Conservation (phyloP, 1,284 basidiomycete species). For the Athelia psychrophila region DNA sequence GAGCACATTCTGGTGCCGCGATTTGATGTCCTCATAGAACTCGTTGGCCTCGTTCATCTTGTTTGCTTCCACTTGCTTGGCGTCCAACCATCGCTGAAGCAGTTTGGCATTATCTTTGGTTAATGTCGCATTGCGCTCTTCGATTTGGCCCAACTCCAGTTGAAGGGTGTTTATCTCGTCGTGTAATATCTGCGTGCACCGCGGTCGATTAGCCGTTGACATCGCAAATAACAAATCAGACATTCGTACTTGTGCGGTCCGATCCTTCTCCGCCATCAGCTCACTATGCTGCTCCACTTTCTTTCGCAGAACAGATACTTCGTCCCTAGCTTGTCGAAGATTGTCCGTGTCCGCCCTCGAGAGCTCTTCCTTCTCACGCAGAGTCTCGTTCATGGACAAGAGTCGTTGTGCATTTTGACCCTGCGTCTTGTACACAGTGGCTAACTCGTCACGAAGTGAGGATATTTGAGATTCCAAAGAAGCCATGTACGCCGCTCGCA, state of each 20-base stretch:
- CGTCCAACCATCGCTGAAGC: slow-evolving; percentile 93
- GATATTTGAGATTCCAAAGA: slow-evolving; percentile 94
- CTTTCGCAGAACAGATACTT: slow-evolving; percentile 64
- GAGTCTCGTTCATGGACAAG: slow-evolving; percentile 89
- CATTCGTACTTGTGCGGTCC: slow-evolving; percentile 74
- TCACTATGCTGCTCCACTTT: slow-evolving; percentile 86
- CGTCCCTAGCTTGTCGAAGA: slow-evolving; percentile 68
- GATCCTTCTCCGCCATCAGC: slow-evolving; percentile 85
- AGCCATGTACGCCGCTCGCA: slow-evolving; percentile 82
- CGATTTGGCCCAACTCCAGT: slow-evolving; percentile 87
- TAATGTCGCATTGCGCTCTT: slow-evolving; percentile 82
- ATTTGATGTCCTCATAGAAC: slow-evolving; percentile 80
- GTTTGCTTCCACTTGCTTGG: slow-evolving; percentile 90
- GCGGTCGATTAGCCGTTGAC: neutral
- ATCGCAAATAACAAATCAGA: slow-evolving; percentile 1
- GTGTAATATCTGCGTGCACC: slow-evolving; percentile 72
- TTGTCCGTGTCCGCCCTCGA: slow-evolving; percentile 77
- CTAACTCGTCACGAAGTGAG: slow-evolving; percentile 85
- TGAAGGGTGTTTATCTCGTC: slow-evolving; percentile 92
- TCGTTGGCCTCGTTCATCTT: slow-evolving; percentile 92
- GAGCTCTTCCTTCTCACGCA: slow-evolving; percentile 88
- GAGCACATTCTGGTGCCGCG: slow-evolving; percentile 55
- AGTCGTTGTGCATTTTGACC: slow-evolving; percentile 93
- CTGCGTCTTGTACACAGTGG: slow-evolving; percentile 94
- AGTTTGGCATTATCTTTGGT: slow-evolving; percentile 93